Base-by-base conservation (phyloP, 805 yeast genomes). In the Suhomyces vadensis region DNA sequence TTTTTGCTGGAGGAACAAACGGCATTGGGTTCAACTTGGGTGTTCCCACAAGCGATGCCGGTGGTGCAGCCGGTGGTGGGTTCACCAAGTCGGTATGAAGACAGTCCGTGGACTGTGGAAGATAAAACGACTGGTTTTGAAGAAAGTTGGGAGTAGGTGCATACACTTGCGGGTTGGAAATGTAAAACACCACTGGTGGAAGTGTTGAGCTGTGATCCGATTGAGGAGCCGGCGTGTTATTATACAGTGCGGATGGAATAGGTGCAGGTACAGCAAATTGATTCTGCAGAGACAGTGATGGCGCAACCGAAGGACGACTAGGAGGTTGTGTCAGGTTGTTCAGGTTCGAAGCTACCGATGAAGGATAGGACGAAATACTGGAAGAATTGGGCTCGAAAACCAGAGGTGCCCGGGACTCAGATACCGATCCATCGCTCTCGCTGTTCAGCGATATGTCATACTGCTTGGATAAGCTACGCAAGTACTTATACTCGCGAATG, bases 401-500 rank as follows among this genome's bases (percentile, higher is more conserved):
- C n/a, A n/a, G n/a, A 20, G 25, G 9, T 23, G 25, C 25, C 5
- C 16, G 33, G 2, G 33, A 14, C 14, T 6, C 33, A 8, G 33
- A n/a, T 3, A 11, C 33, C 9, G 19, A 29, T 20, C 14, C 6
- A 14, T 29, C 33, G 17, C 37, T 19, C 11, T 33, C 24, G 11
- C 14, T 20, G 3, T 7, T 6, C 11, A 14, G 9, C 9, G 25
- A 33, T 4, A 7, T 35, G 5, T 37, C 39, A 8, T 14, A 13
- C 19, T 38, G 35, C 7, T 26, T 16, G 6, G 41, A 26, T 21
- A 26, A 27, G 5, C 25, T 14, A 13, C 40, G 41, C 39, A 43
- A 43, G 21, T 25, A 21, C 31, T 35, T 29, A 41, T 40, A 44
- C 31, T 40, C 42, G 13, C 31, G 22, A 23, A 44, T 23, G 16